phyloP scores from a whole-genome alignment of 805 yeast species.

The Saturnispora ahearnii region DNA sequence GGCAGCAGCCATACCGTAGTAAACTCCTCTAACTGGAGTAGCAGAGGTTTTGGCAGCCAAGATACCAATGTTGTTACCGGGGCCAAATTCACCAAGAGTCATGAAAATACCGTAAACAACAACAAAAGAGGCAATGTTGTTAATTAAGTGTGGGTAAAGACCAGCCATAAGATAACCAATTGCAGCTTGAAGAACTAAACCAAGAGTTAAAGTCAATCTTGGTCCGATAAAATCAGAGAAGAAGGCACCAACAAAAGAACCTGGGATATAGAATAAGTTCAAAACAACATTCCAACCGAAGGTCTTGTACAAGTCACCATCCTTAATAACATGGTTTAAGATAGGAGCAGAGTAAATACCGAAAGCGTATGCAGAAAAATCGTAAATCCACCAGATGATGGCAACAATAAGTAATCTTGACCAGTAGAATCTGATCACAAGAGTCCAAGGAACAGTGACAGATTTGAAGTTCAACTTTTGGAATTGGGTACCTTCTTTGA shows the following conservation, averaged over 20 bases:
- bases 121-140: slow-evolving; percentile 67
- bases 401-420: slow-evolving; percentile 64
- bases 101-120: slow-evolving; percentile 84
- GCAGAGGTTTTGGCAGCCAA: slow-evolving; percentile 81
- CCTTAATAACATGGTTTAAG: slow-evolving; percentile 47
- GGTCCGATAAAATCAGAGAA: slow-evolving; percentile 90
- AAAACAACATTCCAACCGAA: slow-evolving; percentile 92
- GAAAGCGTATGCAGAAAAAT: slow-evolving; percentile 80
- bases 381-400: slow-evolving; percentile 84
- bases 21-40: slow-evolving; percentile 82
- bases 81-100: slow-evolving; percentile 87
- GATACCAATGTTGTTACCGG: slow-evolving; percentile 87
- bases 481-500: slow-evolving; percentile 66
- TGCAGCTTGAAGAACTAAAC: slow-evolving; percentile 64
- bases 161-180: slow-evolving; percentile 84
- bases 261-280: slow-evolving; percentile 84
- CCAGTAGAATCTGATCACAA: slow-evolving; percentile 75
- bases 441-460: slow-evolving; percentile 55
- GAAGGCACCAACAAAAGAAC: slow-evolving; percentile 79
- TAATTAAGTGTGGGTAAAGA: slow-evolving; percentile 42
- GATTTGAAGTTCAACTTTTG: slow-evolving; percentile 59
- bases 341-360: slow-evolving; percentile 77
- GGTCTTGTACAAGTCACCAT: slow-evolving; percentile 54
- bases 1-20: slow-evolving; percentile 88
- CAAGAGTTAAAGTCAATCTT: slow-evolving; percentile 61